Percentiles rank a stretch among this genome's conserved stretches.
phyloP scores from a whole-genome alignment of 1,139 yeast genomes.

The Saccharomycopsis hybrid region DNA sequence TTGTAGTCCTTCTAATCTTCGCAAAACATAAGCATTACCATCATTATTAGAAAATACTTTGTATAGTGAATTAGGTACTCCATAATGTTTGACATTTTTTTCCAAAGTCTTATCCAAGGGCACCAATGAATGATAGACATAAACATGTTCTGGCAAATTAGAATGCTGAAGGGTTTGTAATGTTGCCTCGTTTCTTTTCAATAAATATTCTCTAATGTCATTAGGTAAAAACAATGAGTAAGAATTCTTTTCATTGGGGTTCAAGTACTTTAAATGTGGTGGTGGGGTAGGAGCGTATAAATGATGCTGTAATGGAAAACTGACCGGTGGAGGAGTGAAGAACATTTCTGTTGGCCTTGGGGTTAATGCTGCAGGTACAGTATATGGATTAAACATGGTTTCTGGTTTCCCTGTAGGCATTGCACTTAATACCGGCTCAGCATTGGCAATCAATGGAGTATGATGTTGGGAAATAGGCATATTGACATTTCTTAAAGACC shows the following conservation, averaged over 20 bases:
- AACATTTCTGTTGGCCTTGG: conserved; percentile 19
- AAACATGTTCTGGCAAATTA: conserved; percentile 68
- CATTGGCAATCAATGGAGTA: too few species aligned
- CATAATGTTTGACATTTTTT: conserved; percentile 48
- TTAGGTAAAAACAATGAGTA: conserved; percentile 67
- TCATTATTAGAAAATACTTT: conserved; percentile 76
- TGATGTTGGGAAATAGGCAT: too few species aligned
- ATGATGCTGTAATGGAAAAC: conserved; percentile 74
- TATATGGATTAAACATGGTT: too few species aligned
- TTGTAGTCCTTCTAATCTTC: conserved; percentile 63
- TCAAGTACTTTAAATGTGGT: conserved; percentile 50
- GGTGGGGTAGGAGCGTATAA: conserved; percentile 88
- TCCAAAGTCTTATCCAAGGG: conserved; percentile 69
- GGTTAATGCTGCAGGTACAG: too few species aligned
- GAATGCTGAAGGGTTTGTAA: conserved; percentile 61
- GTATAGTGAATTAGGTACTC: conserved; percentile 57
- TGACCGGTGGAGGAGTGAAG: conserved; percentile 24
- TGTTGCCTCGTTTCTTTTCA: conserved; percentile 73
- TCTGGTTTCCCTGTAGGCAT: too few species aligned
- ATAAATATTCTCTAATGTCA: conserved; percentile 64
- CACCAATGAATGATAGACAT: conserved; percentile 76
- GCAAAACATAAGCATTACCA: conserved; percentile 70
- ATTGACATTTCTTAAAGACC: too few species aligned
- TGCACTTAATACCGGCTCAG: too few species aligned
- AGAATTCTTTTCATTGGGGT: conserved; percentile 64